Base-by-base conservation (phyloP, 768 basidiomycete species). In the Russula compacta region DNA sequence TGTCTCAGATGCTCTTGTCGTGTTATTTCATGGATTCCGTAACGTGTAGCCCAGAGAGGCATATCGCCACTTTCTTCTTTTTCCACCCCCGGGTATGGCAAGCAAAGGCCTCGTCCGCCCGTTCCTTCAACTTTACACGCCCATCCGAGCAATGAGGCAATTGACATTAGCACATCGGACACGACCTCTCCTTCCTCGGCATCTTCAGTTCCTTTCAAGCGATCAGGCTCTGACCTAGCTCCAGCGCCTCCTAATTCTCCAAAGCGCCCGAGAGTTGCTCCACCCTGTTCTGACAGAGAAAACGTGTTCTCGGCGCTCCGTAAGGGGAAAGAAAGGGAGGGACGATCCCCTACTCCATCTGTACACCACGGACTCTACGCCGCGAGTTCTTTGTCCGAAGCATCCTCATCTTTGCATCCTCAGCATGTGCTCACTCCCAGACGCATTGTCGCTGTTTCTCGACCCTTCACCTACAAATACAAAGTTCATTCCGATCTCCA, bases 91-190 rank as follows among this genome's bases (percentile, higher is more conserved):
- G 57, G 53, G 3, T 56, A 39, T 39, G 64, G 64, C 24, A 65
- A 61, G n/a, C 36, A 53, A 39, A 64, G 52, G 8, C 56, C 65
- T 11, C 47, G 49, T 4, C 54, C 52, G 1, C 60, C 60, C n/a
- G 35, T 12, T 35, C 38, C 53, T 17, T 24, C n/a, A 15, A 29
- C 48, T 38, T 6, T 35, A 17, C 60, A 53, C 12, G 12, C 51
- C 14, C 21, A 65, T 29, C 33, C 29, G 11, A 53, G 53, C 59
- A 42, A 56, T 14, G 66, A 62, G 57, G 29, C 59, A 0, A 65
- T 61, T 56, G 66, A 66, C 56, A 53, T 61, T 40, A 38, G 60
- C 17, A 50, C 64, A 0, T 40, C 66, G 11, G 59, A 52, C 36
- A 46, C 63, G 21, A 55, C 52, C 11, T 61, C 59, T 43, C 29